Base-by-base conservation (phyloP, 352 stramenopile genomes). In the Thraustotheca clavata region DNA sequence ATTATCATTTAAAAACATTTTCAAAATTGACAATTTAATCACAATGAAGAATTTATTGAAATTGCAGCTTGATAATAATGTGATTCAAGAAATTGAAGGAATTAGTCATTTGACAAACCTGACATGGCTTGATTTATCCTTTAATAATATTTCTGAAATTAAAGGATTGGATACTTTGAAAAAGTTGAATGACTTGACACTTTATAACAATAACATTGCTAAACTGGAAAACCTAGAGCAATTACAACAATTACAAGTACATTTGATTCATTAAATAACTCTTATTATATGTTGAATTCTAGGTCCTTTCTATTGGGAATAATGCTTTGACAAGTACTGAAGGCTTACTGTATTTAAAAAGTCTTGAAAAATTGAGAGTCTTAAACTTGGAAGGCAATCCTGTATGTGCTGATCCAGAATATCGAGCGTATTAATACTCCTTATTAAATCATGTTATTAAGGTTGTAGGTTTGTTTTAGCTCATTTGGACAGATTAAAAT, bases 11-110 rank as follows among this genome's bases (percentile, higher is more conserved):
- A 87, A 94, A 67, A 95, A 96, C 74, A 80, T 98, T 38, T 89
- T 95, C 48, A 91, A 94, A 66, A 96, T 98, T 72, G 92, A 96
- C 62, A 98, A 98, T 70, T 79, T 98, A 60, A 74, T 95, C 63
- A 95, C 90, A 24, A 76, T 98, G 69, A 78, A 86, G 8, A 73
- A 83, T 36, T 73, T 98, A 32, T 85, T 87, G 3, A 96, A 89
- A 67, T 77, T 98, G 20, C 95, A 94, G 72, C 77, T 98, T 16
- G 93, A 98, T 70, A 98, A 98, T 76, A 98, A 98, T 49, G 83
- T 96, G 47, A 93, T 98, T 57, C 76, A 95, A 59, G 81, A 90
- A 59, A 97, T 98, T 61, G 74, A 89, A 24, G 88, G 89, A 29
- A 88, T 96, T 33, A 69, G 50, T 1, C 87, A 96, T 67, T 72